Evolutionary conservation across 139 green algal species (phyloP), one percentile per base, ranked within the genome.

Genomic region (Trebouxia sp.): DNA sequence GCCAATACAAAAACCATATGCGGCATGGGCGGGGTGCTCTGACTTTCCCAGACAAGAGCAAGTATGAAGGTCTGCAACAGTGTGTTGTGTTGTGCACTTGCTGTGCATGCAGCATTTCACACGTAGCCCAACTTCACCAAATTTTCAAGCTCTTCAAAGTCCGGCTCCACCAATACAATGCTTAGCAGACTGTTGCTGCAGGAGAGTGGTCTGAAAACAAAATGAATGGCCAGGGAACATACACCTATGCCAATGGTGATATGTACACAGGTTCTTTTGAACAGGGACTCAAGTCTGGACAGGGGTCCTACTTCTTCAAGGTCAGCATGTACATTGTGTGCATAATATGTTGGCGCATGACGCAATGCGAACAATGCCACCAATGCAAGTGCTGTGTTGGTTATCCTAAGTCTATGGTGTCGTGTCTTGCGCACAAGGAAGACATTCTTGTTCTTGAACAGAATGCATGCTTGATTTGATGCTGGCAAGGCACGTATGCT

Each of bases 181-280:
- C 24, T 26, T 6, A 38, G 7, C 15, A 0, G 11, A 24, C 0
- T 5, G 11, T 26, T 56, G 65, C 51, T n/a, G 50, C 83, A 91
- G 87, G 88, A 17, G 81, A 82, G n/a, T 93, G 80, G 79, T 78
- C 82, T 28, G 85, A 86, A 9, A 87, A 93, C 82, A 79, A 84
- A 75, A 88, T 89, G 82, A 48, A 90, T 53, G 89, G 89, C 3
- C 69, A 76, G 10, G 87, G 87, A 3, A 55, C 35, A 6, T 90
- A 87, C 62, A 82, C 76, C 22, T 93, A 93, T 75, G 56, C 74
- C 35, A 91, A 78, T 51, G 89, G 89, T 1, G 89, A 93, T 78
- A 84, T 91, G 3, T 93, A 91, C 62, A 56, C 82, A 37, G 89
- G 89, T 32, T 45, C 67, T 26, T 93, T 93, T 76, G 55, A 82